Base-by-base conservation (phyloP, 805 yeast genomes). In the Yamadazyma sp. region DNA sequence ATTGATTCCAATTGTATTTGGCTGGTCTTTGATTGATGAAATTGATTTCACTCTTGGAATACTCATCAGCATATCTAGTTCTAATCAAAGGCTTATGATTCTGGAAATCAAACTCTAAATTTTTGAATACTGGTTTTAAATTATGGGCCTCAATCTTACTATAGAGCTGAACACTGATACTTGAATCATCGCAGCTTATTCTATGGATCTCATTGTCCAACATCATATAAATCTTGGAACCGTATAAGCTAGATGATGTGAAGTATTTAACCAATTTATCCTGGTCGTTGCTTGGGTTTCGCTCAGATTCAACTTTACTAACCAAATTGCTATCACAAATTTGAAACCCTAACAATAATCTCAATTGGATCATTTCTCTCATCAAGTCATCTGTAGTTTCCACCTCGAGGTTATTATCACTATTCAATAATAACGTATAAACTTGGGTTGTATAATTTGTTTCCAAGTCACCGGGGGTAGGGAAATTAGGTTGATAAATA, bases 301-400 rank as follows among this genome's bases (percentile, higher is more conserved):
- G 57, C 41, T 72, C 75, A 19, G 72, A 58, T 56, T 91, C 97
- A 3, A 84, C 75, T 30, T 70, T 72, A 24, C 72, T 70, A 1
- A 86, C 91, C 17, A 64, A 66, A 0, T 76, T 73, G 0, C 95
- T 95, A 29, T 76, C 76, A 45, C 95, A 86, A 21, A 93, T 78
- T 53, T 93, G 99, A 53, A 88, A 94, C 0, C 99, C 98, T 36
- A 86, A 67, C 36, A 86, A 72, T 18, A 93, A 65, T 38, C 99
- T 69, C 45, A 86, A 62, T 28, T 86, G 82, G 8, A 93, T 79
- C 94, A 93, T 86, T 45, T 87, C 94, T 36, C 88, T 75, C 70
- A 93, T 68, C 26, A 93, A 61, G 21, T 78, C 84, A 21, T 51
- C 52, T 12, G 73, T 73, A 15, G 78, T 65, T 3, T 72, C 71